phyloP scores from a whole-genome alignment of 2,329 filamentous ascomycete genomes.

The Arthrobotrys musiformis region DNA sequence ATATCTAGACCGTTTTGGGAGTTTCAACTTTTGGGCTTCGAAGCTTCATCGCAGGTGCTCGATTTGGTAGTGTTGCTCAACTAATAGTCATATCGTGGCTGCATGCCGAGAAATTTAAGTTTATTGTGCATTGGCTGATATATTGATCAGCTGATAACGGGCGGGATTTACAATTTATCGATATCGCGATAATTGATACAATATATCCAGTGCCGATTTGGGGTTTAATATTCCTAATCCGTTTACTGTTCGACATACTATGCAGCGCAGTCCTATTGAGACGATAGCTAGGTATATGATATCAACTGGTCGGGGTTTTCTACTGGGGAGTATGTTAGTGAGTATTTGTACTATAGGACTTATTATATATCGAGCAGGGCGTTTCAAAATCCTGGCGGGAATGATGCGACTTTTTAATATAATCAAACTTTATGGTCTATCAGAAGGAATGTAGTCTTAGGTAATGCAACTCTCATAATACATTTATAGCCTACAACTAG shows the following conservation, averaged over 20 bases:
- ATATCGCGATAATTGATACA: no score
- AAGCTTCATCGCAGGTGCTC: no score
- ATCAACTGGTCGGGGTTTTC: not conserved
- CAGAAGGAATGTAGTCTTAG: slow-evolving; percentile 4
- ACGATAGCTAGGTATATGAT: not conserved
- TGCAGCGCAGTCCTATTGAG: slow-evolving; percentile 21
- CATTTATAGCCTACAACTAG: not conserved
- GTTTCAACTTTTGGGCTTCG: no score
- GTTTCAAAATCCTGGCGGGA: slow-evolving; percentile 1
- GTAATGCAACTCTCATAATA: not conserved
- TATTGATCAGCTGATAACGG: no score
- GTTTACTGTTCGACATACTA: slow-evolving; percentile 9
- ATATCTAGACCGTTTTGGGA: no score
- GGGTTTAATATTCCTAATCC: slow-evolving; percentile 23
- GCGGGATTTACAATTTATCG: no score
- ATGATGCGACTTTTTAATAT: slow-evolving; percentile 9
- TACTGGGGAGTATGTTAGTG: not conserved
- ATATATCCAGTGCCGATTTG: slow-evolving; percentile 20
- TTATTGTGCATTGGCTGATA: no score
- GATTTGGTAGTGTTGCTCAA: no score
- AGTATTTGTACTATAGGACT: slow-evolving; percentile 14
- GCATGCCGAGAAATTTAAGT: no score
- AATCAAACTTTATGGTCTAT: slow-evolving; percentile 10
- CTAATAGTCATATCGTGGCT: no score
- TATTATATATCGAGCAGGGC: not conserved